Evolutionary conservation across 768 basidiomycete genomes (phyloP), one percentile per base, ranked within the genome.

Genomic region (Tricholoma flavovirens): DNA sequence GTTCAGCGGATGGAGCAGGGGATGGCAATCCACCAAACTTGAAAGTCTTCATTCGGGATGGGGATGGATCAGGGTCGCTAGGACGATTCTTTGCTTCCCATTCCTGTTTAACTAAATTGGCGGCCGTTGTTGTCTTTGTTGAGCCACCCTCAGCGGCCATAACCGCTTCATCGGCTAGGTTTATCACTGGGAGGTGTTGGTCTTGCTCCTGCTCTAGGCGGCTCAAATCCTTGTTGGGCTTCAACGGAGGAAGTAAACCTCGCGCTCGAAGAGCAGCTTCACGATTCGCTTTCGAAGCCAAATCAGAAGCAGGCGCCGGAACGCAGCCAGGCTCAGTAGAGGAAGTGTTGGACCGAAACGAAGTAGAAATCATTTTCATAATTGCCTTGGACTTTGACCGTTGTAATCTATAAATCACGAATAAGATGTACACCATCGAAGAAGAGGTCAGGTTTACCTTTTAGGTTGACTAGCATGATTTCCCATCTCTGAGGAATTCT

Each of bases 211-310:
- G 71, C 59, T 75, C 79, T 65, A 67, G 73, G 22, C 63, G 70
- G 67, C 67, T 79, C 51, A 76, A 74, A 66, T 68, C 75, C 60
- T 68, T 78, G 43, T 71, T 75, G 5, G 74, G 67, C 15, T 64
- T 63, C 24, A 77, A 68, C 8, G 79, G 76, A 21, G 85, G 83
- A 2, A 81, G 70, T 36, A 87, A 71, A 0, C 84, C 84, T 30
- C 83, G 77, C 60, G 78, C 83, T 11, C 84, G 77, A 19, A 86
- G 74, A 1, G 84, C 84, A 3, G 81, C 83, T 46, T 83, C 79
- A 19, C 80, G 73, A 12, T 70, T 68, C 24, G 75, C 74, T 40
- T 69, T 72, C 5, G 73, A 59, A 4, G 63, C 66, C 52, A 63
- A 62, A 56, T 57, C 46, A 51, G 60, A 35, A 59, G 61, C 5